These are phyloP conservation scores for Aureobasidium mangrovei DNA, from an alignment of 2,329 filamentous ascomycete genomes.

Conservation along the genomic window DNA sequence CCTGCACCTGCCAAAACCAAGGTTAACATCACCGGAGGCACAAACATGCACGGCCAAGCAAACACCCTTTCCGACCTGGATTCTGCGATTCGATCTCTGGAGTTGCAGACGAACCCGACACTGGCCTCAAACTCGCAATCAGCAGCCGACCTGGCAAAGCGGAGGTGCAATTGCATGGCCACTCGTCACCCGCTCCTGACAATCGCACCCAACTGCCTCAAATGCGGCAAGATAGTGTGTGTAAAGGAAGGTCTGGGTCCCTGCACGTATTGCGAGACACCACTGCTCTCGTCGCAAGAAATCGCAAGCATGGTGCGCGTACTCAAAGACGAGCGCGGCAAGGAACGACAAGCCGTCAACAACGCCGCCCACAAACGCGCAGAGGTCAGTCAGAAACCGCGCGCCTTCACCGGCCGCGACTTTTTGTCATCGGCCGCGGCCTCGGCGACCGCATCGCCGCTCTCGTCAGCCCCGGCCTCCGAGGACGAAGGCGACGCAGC, in stretches of 20 bases:
- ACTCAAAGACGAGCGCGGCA: slow-evolving; percentile 74
- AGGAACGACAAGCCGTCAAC: slow-evolving; percentile 76
- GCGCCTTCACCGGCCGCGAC: slow-evolving; percentile 29
- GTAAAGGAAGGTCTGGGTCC: slow-evolving; percentile 88
- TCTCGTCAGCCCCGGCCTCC: slow-evolving; percentile 28
- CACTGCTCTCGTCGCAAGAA: slow-evolving; percentile 63
- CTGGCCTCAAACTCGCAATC: slow-evolving; percentile 35
- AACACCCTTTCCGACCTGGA: slow-evolving; percentile 60
- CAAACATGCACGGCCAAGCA: slow-evolving; percentile 72
- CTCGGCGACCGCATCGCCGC: slow-evolving; percentile 27
- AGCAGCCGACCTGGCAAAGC: slow-evolving; percentile 45
- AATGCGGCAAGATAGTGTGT: slow-evolving; percentile 91
- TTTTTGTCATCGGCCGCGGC: slow-evolving; percentile 28
- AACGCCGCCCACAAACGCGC: slow-evolving; percentile 59
- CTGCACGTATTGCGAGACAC: slow-evolving; percentile 78
- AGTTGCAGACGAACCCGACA: slow-evolving; percentile 83
- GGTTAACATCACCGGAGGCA: slow-evolving; percentile 64
- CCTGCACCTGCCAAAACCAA: slow-evolving; percentile 49
- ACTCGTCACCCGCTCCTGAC: slow-evolving; percentile 77
- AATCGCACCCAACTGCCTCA: slow-evolving; percentile 88
- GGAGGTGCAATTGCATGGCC: slow-evolving; percentile 81
- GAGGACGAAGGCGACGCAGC: slow-evolving; percentile 42
- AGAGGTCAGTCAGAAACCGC: slow-evolving; percentile 46
- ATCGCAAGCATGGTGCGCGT: slow-evolving; percentile 79
- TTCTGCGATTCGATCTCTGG: slow-evolving; percentile 77